phyloP scores from a whole-genome alignment of 495 filamentous ascomycete genomes.

The Penicillium fimorum region DNA sequence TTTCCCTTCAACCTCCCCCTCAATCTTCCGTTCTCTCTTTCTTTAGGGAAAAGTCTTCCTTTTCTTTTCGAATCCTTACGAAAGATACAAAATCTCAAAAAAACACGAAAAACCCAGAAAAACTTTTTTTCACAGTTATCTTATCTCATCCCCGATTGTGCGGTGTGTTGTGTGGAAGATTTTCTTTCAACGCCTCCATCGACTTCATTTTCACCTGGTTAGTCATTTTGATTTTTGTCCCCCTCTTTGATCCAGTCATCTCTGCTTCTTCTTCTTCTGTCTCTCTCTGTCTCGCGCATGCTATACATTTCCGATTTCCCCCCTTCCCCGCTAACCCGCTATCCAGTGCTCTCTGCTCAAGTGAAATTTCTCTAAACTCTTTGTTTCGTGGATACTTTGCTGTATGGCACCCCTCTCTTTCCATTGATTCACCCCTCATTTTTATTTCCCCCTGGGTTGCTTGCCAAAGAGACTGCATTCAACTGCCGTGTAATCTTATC shows the following conservation, averaged over 20 bases:
- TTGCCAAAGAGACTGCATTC: constrained; percentile 19
- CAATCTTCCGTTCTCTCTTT: constrained; percentile 37
- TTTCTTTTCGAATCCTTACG: constrained; percentile 40
- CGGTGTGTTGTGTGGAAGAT: constrained; percentile 41
- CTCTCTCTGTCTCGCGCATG: neutral
- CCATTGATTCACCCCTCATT: constrained; percentile 10
- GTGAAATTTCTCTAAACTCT: constrained; percentile 19
- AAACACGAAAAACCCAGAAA: constrained; percentile 39
- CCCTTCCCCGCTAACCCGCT: constrained; percentile 4
- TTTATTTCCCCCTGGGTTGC: neutral
- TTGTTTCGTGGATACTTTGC: constrained; percentile 19
- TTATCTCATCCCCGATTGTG: constrained; percentile 41
- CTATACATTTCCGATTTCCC: neutral
- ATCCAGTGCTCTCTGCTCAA: constrained; percentile 13
- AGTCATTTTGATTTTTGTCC: constrained; percentile 14
- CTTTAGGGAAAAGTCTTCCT: constrained; percentile 24
- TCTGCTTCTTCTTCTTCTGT: neutral
- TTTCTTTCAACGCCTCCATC: constrained; percentile 31
- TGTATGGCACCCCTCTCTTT: constrained; percentile 13
- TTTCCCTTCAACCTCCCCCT: constrained; percentile 35
- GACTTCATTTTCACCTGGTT: constrained; percentile 25
- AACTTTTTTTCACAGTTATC: constrained; percentile 27
- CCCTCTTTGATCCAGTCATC: neutral
- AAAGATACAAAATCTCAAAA: constrained; percentile 50
- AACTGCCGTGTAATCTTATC: constrained; percentile 19